Evolutionary conservation across 1,284 basidiomycete species (phyloP).

Genomic region (Trametes versicolor): DNA sequence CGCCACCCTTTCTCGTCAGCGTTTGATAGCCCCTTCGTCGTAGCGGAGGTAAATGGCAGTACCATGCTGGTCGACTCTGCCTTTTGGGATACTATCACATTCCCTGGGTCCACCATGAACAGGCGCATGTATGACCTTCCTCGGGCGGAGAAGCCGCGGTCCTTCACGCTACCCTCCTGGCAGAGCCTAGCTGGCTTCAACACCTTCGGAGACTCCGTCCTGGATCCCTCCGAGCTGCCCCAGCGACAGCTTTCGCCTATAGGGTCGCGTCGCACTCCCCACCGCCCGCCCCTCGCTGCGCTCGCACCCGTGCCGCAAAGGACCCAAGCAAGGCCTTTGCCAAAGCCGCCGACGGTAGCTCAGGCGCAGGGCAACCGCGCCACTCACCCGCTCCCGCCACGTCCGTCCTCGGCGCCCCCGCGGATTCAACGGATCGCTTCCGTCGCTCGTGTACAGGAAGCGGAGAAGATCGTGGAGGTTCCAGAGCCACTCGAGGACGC

Average conservation of each 20-base stretch:
- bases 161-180: background rate
- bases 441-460: constrained; percentile 1
- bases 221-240: constrained; percentile 1
- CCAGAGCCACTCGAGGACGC: background rate
- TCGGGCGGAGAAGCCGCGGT: background rate
- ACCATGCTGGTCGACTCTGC: too few relatives aligned
- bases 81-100: too few relatives aligned
- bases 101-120: too few relatives aligned
- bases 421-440: background rate
- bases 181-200: background rate
- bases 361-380: background rate
- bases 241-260: constrained; percentile 10
- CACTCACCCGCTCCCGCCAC: background rate
- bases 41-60: too few relatives aligned
- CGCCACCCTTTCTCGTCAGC: too few relatives aligned
- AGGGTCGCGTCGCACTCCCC: background rate
- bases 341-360: background rate
- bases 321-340: background rate
- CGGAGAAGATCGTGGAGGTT: background rate
- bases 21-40: too few relatives aligned
- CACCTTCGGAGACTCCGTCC: constrained; percentile 1
- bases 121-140: background rate
- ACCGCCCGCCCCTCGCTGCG: background rate
- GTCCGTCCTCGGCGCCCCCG: constrained; percentile 13
- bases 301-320: background rate